Conservation (phyloP, 2,329 filamentous ascomycete species). For the Fusarium oxysporum region DNA sequence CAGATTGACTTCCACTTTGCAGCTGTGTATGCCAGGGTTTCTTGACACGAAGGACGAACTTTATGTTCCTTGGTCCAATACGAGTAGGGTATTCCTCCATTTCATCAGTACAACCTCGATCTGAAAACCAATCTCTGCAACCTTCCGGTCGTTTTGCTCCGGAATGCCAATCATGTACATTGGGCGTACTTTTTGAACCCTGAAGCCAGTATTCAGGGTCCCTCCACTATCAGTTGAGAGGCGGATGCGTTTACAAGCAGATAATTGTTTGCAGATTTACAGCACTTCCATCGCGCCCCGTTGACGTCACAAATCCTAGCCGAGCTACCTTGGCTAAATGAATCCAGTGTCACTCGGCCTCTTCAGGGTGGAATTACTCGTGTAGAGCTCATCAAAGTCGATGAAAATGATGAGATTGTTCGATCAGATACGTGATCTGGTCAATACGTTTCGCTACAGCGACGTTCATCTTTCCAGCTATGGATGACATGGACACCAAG, state of each 20-base stretch:
- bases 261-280: slow-evolving; percentile 5
- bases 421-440: neutral
- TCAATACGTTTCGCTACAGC: neutral
- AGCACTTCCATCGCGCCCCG: neutral
- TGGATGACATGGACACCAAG: slow-evolving; percentile 3
- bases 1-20: slow-evolving; percentile 35
- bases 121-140: neutral
- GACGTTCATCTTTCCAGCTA: neutral
- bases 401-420: neutral
- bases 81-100: neutral
- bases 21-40: slow-evolving; percentile 21
- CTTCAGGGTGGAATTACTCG: neutral
- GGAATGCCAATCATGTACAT: slow-evolving; percentile 18
- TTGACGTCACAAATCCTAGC: slow-evolving; percentile 28
- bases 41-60: slow-evolving; percentile 14
- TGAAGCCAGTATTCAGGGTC: slow-evolving; percentile 32
- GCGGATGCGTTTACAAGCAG: neutral
- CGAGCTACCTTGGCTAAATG: neutral
- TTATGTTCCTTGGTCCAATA: slow-evolving; percentile 17
- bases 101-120: slow-evolving; percentile 17
- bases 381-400: neutral
- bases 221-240: slow-evolving; percentile 15
- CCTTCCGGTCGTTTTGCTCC: slow-evolving; percentile 43
- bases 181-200: slow-evolving; percentile 11
- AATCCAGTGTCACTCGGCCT: neutral